Evolutionary conservation across 169 alveolate species (phyloP).

Genomic region (Eimeria praecox): DNA sequence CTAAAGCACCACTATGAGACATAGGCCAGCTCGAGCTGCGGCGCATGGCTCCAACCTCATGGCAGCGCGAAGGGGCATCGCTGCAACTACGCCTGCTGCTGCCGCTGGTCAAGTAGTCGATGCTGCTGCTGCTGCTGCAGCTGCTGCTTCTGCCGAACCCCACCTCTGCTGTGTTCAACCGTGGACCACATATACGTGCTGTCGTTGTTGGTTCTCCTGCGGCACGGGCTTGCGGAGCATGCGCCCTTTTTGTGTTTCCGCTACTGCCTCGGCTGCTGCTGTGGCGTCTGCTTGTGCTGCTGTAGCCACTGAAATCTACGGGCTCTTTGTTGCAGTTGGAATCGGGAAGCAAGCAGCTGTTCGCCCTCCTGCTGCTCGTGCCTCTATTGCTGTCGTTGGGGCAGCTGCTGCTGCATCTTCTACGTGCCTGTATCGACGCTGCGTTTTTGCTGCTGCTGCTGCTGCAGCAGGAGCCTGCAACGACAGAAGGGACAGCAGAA

Average conservation of each 20-base stretch:
- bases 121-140: constrained; percentile 20
- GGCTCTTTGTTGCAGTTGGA: constrained; percentile 8
- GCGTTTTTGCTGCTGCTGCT: constrained; percentile 12
- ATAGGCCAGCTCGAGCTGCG: constrained; percentile 57
- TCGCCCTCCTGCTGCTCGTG: constrained; percentile 62
- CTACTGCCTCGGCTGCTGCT: constrained; percentile 50
- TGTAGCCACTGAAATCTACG: constrained; percentile 1
- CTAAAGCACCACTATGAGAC: background rate
- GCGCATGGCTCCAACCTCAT: background rate
- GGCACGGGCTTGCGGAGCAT: constrained; percentile 7
- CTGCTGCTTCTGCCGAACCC: background rate
- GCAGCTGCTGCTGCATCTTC: constrained; percentile 55
- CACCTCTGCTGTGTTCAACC: background rate
- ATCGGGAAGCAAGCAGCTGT: background rate
- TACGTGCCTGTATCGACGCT: background rate
- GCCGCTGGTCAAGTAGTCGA: constrained; percentile 14
- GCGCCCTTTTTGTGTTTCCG: background rate
- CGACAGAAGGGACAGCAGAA: background rate
- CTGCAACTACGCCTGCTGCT: constrained; percentile 55
- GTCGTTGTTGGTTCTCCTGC: constrained; percentile 4
- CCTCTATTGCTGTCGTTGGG: background rate
- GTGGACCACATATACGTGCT: background rate
- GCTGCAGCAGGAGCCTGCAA: background rate
- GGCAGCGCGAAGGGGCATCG: background rate
- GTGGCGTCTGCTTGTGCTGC: constrained; percentile 28